Base-by-base conservation (phyloP, 169 alveolate species). In the Plasmodium gaboni region DNA sequence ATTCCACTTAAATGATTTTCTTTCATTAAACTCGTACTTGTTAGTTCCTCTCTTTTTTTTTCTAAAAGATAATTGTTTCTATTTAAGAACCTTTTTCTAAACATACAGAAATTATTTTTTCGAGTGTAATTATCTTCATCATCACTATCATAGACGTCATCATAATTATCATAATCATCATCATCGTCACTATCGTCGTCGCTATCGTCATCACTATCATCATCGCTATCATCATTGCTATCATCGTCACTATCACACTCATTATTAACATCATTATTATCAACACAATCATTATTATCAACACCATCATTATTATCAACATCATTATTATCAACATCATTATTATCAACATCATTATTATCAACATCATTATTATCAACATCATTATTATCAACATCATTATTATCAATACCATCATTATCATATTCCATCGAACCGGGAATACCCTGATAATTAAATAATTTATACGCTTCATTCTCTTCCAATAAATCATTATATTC, bases 1-100 rank as follows among this genome's bases (percentile, higher is more conserved):
- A 83, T 83, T 15, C 91, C 91, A 42, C 70, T 53, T 28, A 83
- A 15, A 71, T 83, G 85, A 2, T 50, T 26, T 83, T 24, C 55
- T 15, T 17, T 48, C 12, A 12, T 50, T 70, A 38, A 38, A 38
- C 46, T 38, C 10, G 46, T 38, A 38, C 9, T 38, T 38, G 46
- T 38, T 38, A 38, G 46, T 38, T 38, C 46, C 46, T 5, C 7
- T 6, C 46, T 38, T 38, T 38, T 38, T 38, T 38, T 38, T 38
- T 38, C 46, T 5, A 38, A 38, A 38, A 38, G 46, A 38, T 38
- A 38, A 38, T 38, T 38, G 46, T 70, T 38, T 46, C 19, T 70
- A 15, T 48, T 46, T 70, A n/a, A 17, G 9, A 9, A 24, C 57
- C 38, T 68, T 19, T 8, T 68, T 68, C 8, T 17, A 22, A 24